Evolutionary conservation across 768 basidiomycete species (phyloP).

Genomic region (Boletus reticulatus): DNA sequence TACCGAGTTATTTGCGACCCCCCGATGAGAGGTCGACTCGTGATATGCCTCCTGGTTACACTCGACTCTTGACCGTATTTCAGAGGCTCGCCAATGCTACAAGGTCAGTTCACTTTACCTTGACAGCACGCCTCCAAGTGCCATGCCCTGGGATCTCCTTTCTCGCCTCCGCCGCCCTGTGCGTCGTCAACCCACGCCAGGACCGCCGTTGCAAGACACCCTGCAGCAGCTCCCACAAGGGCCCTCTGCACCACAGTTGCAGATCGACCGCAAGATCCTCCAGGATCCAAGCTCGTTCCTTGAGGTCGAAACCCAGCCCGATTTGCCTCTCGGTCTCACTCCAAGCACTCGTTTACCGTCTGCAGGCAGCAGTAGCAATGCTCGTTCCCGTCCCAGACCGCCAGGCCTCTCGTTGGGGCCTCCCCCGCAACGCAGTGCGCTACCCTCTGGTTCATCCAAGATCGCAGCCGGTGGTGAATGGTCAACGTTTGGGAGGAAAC

Average conservation of each 20-base stretch:
- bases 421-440: not conserved
- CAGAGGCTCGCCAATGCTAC: constrained; percentile 7
- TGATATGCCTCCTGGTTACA: not conserved
- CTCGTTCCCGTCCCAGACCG: constrained; percentile 4
- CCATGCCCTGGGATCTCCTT: constrained; percentile 30
- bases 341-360: constrained; percentile 27
- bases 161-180: constrained; percentile 31
- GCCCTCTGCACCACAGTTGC: constrained; percentile 1
- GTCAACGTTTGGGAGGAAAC: constrained; percentile 36
- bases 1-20: constrained; percentile 18
- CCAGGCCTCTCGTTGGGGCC: not conserved
- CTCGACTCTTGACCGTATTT: not conserved
- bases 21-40: constrained; percentile 22
- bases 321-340: constrained; percentile 22
- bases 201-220: constrained; percentile 9
- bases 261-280: constrained; percentile 28
- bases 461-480: constrained; percentile 25
- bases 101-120: not conserved
- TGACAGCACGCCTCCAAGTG: not conserved
- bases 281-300: constrained; percentile 31
- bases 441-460: constrained; percentile 2
- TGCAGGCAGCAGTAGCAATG: not conserved
- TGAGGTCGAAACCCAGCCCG: constrained; percentile 11
- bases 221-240: not conserved
- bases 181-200: constrained; percentile 20